phyloP scores from a whole-genome alignment of 805 yeast genomes.

The Saccharomycopsis fodiens region DNA sequence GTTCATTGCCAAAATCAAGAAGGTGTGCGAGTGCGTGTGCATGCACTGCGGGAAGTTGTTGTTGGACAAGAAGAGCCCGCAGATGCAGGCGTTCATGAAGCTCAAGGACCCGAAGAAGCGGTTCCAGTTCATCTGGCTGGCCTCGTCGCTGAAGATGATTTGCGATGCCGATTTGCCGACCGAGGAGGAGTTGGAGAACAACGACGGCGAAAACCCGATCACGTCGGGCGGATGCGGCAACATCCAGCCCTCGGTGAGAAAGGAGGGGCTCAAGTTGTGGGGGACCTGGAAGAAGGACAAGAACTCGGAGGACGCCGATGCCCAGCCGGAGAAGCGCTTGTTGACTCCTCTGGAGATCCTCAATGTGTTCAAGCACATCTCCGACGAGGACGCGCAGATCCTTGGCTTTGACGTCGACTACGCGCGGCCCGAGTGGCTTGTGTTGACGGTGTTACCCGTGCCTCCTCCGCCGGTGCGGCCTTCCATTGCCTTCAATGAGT shows the following conservation, averaged over 20 bases:
- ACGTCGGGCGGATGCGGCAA: conserved; percentile 98
- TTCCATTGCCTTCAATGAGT: conserved; percentile 93
- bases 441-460: conserved; percentile 94
- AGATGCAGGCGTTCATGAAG: conserved; percentile 80
- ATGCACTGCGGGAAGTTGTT: conserved; percentile 97
- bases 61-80: conserved; percentile 62
- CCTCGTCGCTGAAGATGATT: conserved; percentile 86
- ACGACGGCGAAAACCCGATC: conserved; percentile 30
- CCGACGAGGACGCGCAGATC: conserved; percentile 70
- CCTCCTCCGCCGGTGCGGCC: conserved; percentile 99
- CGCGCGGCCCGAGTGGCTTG: conserved; percentile 98
- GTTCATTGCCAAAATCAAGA: conserved; percentile 86
- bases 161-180: conserved; percentile 83
- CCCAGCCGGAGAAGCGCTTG: conserved; percentile 86
- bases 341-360: conserved; percentile 83
- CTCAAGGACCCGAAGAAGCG: conserved; percentile 93
- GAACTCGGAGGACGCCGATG: conserved; percentile 66
- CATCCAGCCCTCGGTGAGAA: conserved; percentile 89
- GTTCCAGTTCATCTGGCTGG: conserved; percentile 93
- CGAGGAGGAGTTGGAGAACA: conserved; percentile 46
- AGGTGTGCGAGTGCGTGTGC: conserved; percentile 93
- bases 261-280: conserved; percentile 91
- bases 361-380: conserved; percentile 86
- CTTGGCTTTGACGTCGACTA: conserved; percentile 92
- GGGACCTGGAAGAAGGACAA: conserved; percentile 98